A percentile compares a stretch with the other conserved stretches of the same genome.
Evolutionary conservation across 805 yeast genomes (phyloP).

Genomic region (Myxozyma geophila): DNA sequence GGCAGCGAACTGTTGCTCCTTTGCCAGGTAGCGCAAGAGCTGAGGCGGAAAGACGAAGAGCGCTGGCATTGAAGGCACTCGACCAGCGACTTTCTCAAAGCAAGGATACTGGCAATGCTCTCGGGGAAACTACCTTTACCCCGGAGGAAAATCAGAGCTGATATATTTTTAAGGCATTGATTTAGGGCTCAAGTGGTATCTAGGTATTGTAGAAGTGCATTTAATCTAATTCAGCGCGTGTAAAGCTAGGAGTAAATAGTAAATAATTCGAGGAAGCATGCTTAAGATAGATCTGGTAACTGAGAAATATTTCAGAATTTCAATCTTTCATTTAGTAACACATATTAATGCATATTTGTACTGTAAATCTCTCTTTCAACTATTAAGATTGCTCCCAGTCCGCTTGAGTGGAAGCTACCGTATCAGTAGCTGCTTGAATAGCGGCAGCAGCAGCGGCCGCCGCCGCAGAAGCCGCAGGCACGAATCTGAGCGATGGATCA

Average conservation of each 20-base stretch:
- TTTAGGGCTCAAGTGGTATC: background rate
- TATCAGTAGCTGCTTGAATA: conserved; percentile 3
- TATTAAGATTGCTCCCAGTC: conserved; percentile 2
- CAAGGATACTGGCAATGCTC: conserved; percentile 24
- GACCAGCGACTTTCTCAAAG: conserved; percentile 40
- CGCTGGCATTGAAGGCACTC: conserved; percentile 45
- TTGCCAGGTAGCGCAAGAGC: conserved; percentile 41
- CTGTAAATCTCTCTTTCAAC: background rate
- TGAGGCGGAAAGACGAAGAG: conserved; percentile 46
- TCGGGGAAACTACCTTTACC: conserved; percentile 32
- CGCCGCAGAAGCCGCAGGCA: conserved; percentile 1
- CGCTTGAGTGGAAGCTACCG: background rate
- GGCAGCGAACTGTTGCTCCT: conserved; percentile 36
- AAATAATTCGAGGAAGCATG: background rate
- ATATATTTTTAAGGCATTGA: background rate
- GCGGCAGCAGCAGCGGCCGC: conserved; percentile 11
- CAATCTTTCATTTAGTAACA: no score
- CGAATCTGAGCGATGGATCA: conserved; percentile 13
- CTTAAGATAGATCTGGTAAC: no score
- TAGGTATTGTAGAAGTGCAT: background rate
- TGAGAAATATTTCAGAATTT: no score
- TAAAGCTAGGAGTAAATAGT: background rate
- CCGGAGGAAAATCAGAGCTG: conserved; percentile 48
- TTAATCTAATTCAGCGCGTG: background rate
- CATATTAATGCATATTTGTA: no score